phyloP scores from a whole-genome alignment of 768 basidiomycete species.

The Pisolithus albus region DNA sequence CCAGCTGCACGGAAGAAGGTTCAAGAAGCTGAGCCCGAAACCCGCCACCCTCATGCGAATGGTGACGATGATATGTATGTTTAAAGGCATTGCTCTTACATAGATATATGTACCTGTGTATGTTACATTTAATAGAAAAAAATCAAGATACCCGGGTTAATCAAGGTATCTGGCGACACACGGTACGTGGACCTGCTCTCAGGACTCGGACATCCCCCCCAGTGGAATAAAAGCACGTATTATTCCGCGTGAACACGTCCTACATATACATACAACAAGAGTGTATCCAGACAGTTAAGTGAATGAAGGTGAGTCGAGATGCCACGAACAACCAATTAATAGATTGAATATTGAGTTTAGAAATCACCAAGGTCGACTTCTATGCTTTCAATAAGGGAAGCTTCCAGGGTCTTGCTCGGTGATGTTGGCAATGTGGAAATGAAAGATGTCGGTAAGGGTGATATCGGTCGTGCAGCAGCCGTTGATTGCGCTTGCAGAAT shows the following conservation, averaged over 20 bases:
- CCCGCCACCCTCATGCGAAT: conserved; percentile 7
- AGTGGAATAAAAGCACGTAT: too few relatives aligned
- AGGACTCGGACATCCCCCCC: too few relatives aligned
- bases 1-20: conserved; percentile 27
- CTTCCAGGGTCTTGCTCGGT: conserved; percentile 43
- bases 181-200: too few relatives aligned
- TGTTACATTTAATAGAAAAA: too few relatives aligned
- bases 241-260: too few relatives aligned
- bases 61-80: conserved; percentile 22
- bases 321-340: too few relatives aligned
- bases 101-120: not conserved
- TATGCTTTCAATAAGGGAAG: conserved; percentile 54
- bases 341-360: conserved; percentile 22
- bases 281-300: too few relatives aligned
- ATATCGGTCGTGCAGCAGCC: conserved; percentile 27
- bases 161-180: too few relatives aligned
- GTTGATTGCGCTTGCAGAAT: conserved; percentile 25
- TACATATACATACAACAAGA: too few relatives aligned
- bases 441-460: conserved; percentile 27
- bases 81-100: conserved; percentile 3
- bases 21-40: conserved; percentile 9
- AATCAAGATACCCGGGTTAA: too few relatives aligned
- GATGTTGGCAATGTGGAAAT: conserved; percentile 19
- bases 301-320: too few relatives aligned
- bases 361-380: conserved; percentile 80